These are phyloP conservation scores for Prunus dulcis DNA, from an alignment of 306 rosid genomes.

Conservation along the genomic window DNA sequence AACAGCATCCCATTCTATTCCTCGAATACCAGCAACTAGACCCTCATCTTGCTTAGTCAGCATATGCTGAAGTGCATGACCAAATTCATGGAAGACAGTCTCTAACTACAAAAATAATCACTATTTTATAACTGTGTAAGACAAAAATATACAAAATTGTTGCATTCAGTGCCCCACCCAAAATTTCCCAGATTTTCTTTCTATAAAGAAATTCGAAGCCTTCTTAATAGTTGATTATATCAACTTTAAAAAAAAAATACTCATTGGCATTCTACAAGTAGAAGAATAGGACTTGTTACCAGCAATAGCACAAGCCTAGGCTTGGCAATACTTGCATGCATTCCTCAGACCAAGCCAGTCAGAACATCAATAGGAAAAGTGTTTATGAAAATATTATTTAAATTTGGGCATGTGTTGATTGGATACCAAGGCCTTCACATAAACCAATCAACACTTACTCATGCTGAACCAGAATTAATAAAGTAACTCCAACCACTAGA, in stretches of 20 bases:
- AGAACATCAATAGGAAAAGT: neutral
- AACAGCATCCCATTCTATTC: slow-evolving; percentile 99
- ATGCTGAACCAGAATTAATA: neutral
- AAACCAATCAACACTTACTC: neutral
- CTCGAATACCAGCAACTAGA: slow-evolving; percentile 93
- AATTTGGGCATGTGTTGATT: neutral
- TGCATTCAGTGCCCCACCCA: neutral
- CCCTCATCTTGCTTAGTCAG: slow-evolving; percentile 95
- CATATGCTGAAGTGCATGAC: slow-evolving; percentile 99
- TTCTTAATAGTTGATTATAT: neutral
- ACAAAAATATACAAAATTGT: neutral
- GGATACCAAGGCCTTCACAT: neutral
- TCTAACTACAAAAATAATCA: slow-evolving; percentile 57
- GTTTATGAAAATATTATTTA: neutral
- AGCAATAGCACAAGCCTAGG: slow-evolving; percentile 2
- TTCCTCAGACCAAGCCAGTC: neutral
- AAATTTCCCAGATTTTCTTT: neutral
- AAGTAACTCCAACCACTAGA: neutral
- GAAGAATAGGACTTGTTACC: neutral
- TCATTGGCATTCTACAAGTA: neutral
- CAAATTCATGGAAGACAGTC: slow-evolving; percentile 99
- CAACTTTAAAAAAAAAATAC: neutral
- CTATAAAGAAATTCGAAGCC: neutral
- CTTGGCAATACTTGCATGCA: neutral
- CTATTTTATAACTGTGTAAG: neutral